These are phyloP conservation scores for Aspergillus asperescens DNA, from an alignment of 495 filamentous ascomycete species.

Conservation along the genomic window DNA sequence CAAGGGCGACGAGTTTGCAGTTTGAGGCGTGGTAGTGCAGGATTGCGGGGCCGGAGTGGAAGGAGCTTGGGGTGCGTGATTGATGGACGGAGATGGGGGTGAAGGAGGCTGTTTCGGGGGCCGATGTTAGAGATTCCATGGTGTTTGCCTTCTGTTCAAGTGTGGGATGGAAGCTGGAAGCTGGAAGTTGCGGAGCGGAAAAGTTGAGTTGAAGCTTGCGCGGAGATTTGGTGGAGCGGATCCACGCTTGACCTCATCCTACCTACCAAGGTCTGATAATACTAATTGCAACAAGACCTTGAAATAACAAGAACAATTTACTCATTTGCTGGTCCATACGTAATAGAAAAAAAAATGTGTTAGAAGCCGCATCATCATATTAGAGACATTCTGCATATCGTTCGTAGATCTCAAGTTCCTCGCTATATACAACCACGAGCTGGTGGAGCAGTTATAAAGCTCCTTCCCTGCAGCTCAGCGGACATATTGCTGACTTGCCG, in stretches of 20 bases:
- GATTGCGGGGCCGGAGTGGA: constrained; percentile 72
- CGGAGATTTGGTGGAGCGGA: constrained; percentile 7
- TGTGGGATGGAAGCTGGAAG: background rate
- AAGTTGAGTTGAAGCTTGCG: constrained; percentile 4
- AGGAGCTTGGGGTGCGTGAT: constrained; percentile 75
- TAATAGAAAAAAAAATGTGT: background rate
- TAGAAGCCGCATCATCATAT: background rate
- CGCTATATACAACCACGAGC: background rate
- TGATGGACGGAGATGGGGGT: constrained; percentile 73
- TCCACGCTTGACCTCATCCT: background rate
- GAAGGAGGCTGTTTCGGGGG: constrained; percentile 55
- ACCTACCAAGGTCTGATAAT: no score
- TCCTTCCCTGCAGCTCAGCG: background rate
- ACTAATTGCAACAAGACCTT: no score
- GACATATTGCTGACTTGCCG: no score
- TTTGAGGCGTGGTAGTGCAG: constrained; percentile 66
- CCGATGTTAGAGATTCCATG: constrained; percentile 44
- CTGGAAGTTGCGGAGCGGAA: constrained; percentile 6
- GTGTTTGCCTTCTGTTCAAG: background rate
- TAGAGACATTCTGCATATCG: background rate
- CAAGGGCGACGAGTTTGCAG: constrained; percentile 53
- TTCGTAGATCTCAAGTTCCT: background rate
- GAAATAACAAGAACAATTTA: no score
- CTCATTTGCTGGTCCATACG: no score
- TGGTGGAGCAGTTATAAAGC: no score